These are phyloP conservation scores for Kuraishia cidri DNA, from an alignment of 805 yeast genomes.

Conservation along the genomic window DNA sequence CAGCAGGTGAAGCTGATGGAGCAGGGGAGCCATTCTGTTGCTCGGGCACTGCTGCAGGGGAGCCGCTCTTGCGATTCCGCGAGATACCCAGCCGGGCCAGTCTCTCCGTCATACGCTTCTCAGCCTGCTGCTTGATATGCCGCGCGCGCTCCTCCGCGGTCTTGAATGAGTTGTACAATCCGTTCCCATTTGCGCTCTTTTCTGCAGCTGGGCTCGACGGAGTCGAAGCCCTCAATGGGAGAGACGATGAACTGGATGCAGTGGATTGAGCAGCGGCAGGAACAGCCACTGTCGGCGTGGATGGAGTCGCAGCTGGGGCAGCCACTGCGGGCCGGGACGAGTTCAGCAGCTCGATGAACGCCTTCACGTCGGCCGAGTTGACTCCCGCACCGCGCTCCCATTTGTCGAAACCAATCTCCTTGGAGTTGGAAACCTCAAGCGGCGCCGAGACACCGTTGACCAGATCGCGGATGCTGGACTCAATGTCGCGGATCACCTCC, in stretches of 20 bases:
- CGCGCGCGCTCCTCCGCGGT: slow-evolving; percentile 67
- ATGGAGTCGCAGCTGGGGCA: slow-evolving; percentile 7
- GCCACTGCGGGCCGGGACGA: slow-evolving; percentile 15
- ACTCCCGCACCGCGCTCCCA: slow-evolving; percentile 84
- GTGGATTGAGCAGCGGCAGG: slow-evolving; percentile 3
- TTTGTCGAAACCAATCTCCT: slow-evolving; percentile 47
- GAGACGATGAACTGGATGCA: neutral
- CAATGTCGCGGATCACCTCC: slow-evolving; percentile 60
- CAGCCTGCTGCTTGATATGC: slow-evolving; percentile 75
- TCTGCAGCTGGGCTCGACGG: slow-evolving; percentile 11
- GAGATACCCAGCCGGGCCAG: slow-evolving; percentile 73
- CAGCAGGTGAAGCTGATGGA: slow-evolving; percentile 8
- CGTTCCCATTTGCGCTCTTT: slow-evolving; percentile 7
- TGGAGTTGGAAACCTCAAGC: slow-evolving; percentile 16
- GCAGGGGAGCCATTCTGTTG: too few species aligned
- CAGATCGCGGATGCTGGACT: slow-evolving; percentile 57
- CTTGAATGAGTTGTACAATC: slow-evolving; percentile 18
- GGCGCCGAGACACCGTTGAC: slow-evolving; percentile 26
- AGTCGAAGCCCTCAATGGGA: slow-evolving; percentile 7
- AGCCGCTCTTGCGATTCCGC: slow-evolving; percentile 19
- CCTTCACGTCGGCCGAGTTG: slow-evolving; percentile 48
- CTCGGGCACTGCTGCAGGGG: slow-evolving; percentile 3
- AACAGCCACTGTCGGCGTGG: neutral
- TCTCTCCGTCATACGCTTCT: slow-evolving; percentile 76
- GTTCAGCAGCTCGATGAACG: slow-evolving; percentile 50